phyloP scores from a whole-genome alignment of 345 rosid genomes.

The Geranium brycei region DNA sequence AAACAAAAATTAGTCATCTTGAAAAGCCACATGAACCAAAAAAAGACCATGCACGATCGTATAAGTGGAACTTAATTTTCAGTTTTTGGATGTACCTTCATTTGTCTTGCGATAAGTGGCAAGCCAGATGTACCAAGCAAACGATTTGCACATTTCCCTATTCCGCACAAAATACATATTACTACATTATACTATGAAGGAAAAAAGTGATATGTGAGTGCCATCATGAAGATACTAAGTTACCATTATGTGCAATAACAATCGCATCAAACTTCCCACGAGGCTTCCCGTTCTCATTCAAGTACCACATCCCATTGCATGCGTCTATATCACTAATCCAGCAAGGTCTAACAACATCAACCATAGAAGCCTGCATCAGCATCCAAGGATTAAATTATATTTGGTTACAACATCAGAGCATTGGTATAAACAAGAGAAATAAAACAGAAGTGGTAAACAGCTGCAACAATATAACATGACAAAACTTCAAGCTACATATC shows the following conservation, averaged over 20 bases:
- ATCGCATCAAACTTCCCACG: slow-evolving; percentile 62
- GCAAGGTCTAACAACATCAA: slow-evolving; percentile 74
- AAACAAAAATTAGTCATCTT: neutral
- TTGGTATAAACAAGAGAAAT: no score
- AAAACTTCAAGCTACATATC: no score
- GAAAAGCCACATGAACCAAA: no score
- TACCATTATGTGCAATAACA: slow-evolving; percentile 95
- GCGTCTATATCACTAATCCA: slow-evolving; percentile 87
- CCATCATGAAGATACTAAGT: neutral
- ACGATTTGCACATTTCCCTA: slow-evolving; percentile 91
- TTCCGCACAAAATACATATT: slow-evolving; percentile 6
- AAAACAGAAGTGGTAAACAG: no score
- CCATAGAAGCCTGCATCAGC: slow-evolving; percentile 51
- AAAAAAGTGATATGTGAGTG: no score
- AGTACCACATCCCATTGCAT: slow-evolving; percentile 81
- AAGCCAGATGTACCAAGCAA: slow-evolving; percentile 80
- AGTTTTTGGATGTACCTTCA: slow-evolving; percentile 43
- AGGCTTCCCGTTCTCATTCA: slow-evolving; percentile 75
- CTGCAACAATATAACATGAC: no score
- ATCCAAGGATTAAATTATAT: slow-evolving; percentile 5
- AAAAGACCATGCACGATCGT: no score
- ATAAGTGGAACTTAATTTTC: no score
- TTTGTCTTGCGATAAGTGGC: slow-evolving; percentile 74
- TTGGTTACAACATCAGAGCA: no score
- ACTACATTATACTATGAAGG: neutral